Base-by-base conservation (phyloP, 1,284 basidiomycete species). In the Naganishia liquefaciens region DNA sequence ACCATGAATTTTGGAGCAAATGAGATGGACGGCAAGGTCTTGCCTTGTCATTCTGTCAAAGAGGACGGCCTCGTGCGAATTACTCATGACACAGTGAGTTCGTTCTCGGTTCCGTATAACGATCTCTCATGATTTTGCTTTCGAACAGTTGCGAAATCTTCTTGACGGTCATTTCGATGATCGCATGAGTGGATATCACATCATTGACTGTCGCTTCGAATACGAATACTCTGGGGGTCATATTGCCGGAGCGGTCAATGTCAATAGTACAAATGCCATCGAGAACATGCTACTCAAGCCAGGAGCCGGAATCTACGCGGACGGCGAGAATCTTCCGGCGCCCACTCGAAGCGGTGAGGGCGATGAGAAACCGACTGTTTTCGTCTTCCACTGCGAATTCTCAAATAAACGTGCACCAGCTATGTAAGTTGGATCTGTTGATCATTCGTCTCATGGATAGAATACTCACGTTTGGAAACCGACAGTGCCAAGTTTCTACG, bases 361-460 rank as follows among this genome's bases (percentile, higher is more conserved):
- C 0, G 75, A 76, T 23, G 74, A 74, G 19, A 71, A 79, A 2
- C 80, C 80, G 63, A 87, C 96, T 84, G 82, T 99, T 21, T 80
- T 99, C 54, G 85, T 99, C 65, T 98, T 99, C 82, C 95, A 99
- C 78, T 99, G 95, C 83, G 95, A 99, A 80, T 98, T 97, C 76
- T 94, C 91, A 73, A 88, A 85, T 44, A 96, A 96, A 80, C 86
- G 95, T 55, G 96, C 93, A 2, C 95, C 95, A 1, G 94, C 93
- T 11, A 92, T 96, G 93, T 94, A 75, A 80, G 88, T 72, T 19
- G 21, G 30, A 47, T 23, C 43, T 21, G 37, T 7, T 37, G 7
- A 37, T 13, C 1, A 37, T 37, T n/a, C 1, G 5, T 17, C 42
- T 44, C 23, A 33, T 42, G 33, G 15, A 7, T 19, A 11, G 43